Evolutionary conservation across 495 filamentous ascomycete genomes (phyloP), one percentile per base, ranked within the genome.

Genomic region (Xylaria longipes): DNA sequence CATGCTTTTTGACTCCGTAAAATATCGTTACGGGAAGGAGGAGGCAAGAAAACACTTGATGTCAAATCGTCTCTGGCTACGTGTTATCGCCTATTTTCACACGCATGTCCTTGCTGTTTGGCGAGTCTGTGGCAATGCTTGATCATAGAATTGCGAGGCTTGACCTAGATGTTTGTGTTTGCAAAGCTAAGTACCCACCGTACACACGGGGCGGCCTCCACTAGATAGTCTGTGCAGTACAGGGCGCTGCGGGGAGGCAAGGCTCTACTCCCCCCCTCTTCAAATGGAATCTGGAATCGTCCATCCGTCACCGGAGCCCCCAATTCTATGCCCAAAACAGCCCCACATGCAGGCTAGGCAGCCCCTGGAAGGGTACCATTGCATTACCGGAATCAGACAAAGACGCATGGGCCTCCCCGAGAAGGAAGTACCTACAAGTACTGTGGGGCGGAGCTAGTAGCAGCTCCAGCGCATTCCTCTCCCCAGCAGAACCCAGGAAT

Each of bases 271-370:
- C 9, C 2, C 54, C 54, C 54, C 57, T 63, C 60, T 63, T 63
- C 35, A 3, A 43, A 25, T 43, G 35, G 37, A 27, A 63, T 63
- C 60, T 45, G 62, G 41, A 65, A 45, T 65, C 41, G 62, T 65
- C 62, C 45, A 66, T 66, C 63, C 45, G 63, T 52, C 63, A 66
- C 63, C 63, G 63, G 63, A 66, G 63, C 46, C 43, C 63, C 63
- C 63, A 65, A 45, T 29, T 17, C 61, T 6, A 25, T 64, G 25
- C 41, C 41, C 14, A 35, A 35, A 45, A 64, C n/a, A 27, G 37
- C 61, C 41, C 61, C 43, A 64, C n/a, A 62, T 62, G 14, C 27
- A 56, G 52, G 52, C 52, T 56, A 17, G 50, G 52, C 17, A 41
- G 41, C 20, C 61, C 39, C 33, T 64, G 39, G 11, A 22, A 41